Evolutionary conservation across 2,329 filamentous ascomycete species (phyloP), one percentile per base, ranked within the genome.

Genomic region (Penicillium verrucosum): DNA sequence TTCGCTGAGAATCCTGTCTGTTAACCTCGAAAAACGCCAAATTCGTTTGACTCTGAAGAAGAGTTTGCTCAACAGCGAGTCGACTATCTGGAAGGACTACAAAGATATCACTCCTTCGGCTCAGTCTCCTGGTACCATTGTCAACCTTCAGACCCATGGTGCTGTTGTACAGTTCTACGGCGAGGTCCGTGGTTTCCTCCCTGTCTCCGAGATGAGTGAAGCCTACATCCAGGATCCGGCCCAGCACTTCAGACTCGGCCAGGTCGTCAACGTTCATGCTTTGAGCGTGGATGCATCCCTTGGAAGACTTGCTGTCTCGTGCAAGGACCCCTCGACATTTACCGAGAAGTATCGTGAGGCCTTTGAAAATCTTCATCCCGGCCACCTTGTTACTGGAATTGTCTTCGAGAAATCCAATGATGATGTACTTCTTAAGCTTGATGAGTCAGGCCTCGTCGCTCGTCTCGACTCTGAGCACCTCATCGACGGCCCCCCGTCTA

Each of bases 171-270:
- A 96, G 70, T 99, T 97, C 75, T 99, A 95, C 68, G 91, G 91
- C 18, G 77, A 81, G 9, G 80, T 99, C 21, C 85, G 86, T 62
- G 95, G 89, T 9, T 99, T 95, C 78, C 81, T 99, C 53, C 94
- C 94, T 2, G 87, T 96, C 0, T 90, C 90, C 1, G 93, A 99
- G 75, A 99, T 99, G 94, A 97, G 94, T 71, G 94, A 99, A 72
- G 92, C 92, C 11, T 97, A 89, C 70, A 97, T 99, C 68, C 85
- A 89, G 64, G 89, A 97, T 68, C 92, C 94, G 5, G 85, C 84
- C 44, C 87, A 95, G 68, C 92, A 97, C 75, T 99, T 99, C 78
- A 86, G 88, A 36, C 77, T 86, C 42, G 95, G 94, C 0, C 94
- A 99, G 72, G 93, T 96, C 1, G 88, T 99, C 63, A 95, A 86